Evolutionary conservation across 371 early-diverging fungal species (phyloP), one percentile per base, ranked within the genome.

Genomic region (Quaeritorhiza haematococci): DNA sequence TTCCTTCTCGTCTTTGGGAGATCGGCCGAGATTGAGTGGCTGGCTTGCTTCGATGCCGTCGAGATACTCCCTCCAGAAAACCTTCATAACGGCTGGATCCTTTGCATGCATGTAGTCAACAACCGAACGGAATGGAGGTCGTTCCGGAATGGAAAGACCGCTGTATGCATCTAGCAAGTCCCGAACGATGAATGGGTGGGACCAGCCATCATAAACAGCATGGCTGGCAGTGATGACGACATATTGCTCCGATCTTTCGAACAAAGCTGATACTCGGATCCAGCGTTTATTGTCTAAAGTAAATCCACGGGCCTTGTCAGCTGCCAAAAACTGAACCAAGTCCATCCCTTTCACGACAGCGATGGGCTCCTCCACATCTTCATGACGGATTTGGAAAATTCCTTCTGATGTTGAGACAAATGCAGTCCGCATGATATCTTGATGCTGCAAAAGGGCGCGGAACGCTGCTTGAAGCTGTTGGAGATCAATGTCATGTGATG

Each of bases 101-200:
- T n/a, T n/a, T n/a, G n/a, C n/a, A n/a, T n/a, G n/a, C n/a, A n/a
- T n/a, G n/a, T n/a, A n/a, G n/a, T n/a, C n/a, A n/a, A n/a, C n/a
- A n/a, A n/a, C n/a, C n/a, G n/a, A n/a, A n/a, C n/a, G n/a, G n/a
- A n/a, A n/a, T n/a, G n/a, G n/a, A n/a, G n/a, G n/a, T n/a, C n/a
- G n/a, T n/a, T n/a, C n/a, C n/a, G n/a, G 6, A 4, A n/a, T n/a
- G n/a, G n/a, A 15, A 10, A 43, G 10, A 21, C 35, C 52, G 8
- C 21, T 33, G 35, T 34, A 59, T 3, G 45, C 21, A 6, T 45
- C 33, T 21, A 51, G 29, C 0, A 71, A 33, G 26, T 63, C 71
- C 4, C 41, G 28, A 15, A 66, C 4, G 3, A 65, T 47, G 33
- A 64, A 27, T 1, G 53, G 46, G 15, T 65, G 8, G 21, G 38